These are phyloP conservation scores for Cercospora sp. DNA, from an alignment of 2,329 filamentous ascomycete species.

Conservation along the genomic window DNA sequence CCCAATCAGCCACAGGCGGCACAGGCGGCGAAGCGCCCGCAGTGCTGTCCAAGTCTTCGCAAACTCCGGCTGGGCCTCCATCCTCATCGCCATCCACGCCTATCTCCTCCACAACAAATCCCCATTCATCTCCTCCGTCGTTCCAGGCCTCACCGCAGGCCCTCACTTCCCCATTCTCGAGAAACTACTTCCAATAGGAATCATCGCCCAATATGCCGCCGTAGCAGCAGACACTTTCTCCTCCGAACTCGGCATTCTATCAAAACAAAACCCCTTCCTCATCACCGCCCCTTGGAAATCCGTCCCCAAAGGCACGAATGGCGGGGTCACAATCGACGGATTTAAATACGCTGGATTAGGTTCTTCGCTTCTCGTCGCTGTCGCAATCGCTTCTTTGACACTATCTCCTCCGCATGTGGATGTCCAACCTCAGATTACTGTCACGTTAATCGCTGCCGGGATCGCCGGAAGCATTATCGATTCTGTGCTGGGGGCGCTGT, in stretches of 20 bases:
- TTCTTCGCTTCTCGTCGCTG: conserved; percentile 63
- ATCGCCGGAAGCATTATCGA: conserved; percentile 80
- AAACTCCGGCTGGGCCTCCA: conserved; percentile 77
- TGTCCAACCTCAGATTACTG: conserved; percentile 21
- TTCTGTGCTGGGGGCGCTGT: conserved; percentile 78
- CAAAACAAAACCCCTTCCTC: conserved; percentile 71
- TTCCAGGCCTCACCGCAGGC: conserved; percentile 28
- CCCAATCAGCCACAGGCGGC: conserved; percentile 71
- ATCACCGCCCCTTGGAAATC: conserved; percentile 79
- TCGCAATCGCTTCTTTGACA: conserved; percentile 55
- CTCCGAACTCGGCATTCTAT: conserved; percentile 90
- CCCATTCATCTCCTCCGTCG: conserved; percentile 37
- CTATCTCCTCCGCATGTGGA: conserved; percentile 23
- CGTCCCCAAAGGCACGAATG: conserved; percentile 90
- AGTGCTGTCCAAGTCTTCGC: conserved; percentile 88
- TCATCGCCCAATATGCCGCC: conserved; percentile 70
- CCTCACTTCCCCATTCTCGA: conserved; percentile 46
- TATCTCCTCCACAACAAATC: conserved; percentile 42
- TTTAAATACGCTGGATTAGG: conserved; percentile 48
- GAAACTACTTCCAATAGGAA: conserved; percentile 50
- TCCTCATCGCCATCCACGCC: conserved; percentile 58
- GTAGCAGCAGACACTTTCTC: conserved; percentile 93
- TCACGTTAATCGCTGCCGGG: conserved; percentile 67
- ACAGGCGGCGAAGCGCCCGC: conserved; percentile 75
- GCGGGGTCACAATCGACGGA: conserved; percentile 78